phyloP scores from a whole-genome alignment of 495 filamentous ascomycete genomes.

The Talaromyces stipitatus region DNA sequence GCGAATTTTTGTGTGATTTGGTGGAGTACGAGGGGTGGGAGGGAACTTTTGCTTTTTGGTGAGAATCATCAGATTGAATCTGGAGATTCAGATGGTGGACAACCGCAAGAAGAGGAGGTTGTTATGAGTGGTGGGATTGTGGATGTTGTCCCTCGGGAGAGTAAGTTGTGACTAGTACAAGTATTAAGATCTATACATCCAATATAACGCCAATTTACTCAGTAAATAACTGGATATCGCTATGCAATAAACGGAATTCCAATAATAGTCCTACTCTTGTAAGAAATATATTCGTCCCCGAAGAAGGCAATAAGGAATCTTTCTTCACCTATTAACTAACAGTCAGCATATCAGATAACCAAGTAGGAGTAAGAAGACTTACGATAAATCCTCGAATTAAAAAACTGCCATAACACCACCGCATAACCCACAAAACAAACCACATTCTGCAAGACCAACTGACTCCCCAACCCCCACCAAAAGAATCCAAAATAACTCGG shows the following conservation, averaged over 20 bases:
- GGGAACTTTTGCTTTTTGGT: slow-evolving; percentile 57
- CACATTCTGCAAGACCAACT: slow-evolving; percentile 79
- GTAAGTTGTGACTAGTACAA: slow-evolving; percentile 27
- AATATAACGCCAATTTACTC: background rate
- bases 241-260: slow-evolving; percentile 65
- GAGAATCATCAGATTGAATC: slow-evolving; percentile 14
- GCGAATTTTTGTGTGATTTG: slow-evolving; percentile 75
- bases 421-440: slow-evolving; percentile 69
- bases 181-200: background rate
- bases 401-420: slow-evolving; percentile 77
- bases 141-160: slow-evolving; percentile 31
- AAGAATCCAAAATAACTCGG: slow-evolving; percentile 97
- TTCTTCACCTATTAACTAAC: slow-evolving; percentile 60
- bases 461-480: slow-evolving; percentile 94
- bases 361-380: slow-evolving; percentile 22
- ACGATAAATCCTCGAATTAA: slow-evolving; percentile 60
- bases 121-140: slow-evolving; percentile 55
- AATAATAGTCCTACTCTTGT: slow-evolving; percentile 56
- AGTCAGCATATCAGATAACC: background rate
- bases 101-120: slow-evolving; percentile 9
- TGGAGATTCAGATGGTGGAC: slow-evolving; percentile 15
- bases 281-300: slow-evolving; percentile 70
- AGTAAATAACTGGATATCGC: background rate
- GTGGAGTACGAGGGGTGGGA: slow-evolving; percentile 71
- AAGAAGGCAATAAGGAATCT: slow-evolving; percentile 72